Conservation (phyloP, 805 yeast genomes). For the Lachancea kluyveri region DNA sequence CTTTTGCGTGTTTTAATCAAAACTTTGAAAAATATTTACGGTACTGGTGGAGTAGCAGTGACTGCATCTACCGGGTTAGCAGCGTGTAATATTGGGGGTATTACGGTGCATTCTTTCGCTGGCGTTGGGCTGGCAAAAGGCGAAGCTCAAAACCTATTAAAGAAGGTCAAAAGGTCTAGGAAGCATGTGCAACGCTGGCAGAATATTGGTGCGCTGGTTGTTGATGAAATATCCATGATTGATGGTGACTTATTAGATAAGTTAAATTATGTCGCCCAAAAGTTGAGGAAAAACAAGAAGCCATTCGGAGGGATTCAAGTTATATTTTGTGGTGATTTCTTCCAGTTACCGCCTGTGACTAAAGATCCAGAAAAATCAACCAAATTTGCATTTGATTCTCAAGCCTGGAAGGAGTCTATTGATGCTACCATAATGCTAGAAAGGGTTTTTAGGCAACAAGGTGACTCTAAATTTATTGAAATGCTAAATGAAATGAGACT, state of each 20-base stretch:
- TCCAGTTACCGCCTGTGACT: conserved; percentile 64
- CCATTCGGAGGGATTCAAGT: conserved; percentile 84
- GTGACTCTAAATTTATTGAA: conserved; percentile 59
- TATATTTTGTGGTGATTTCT: conserved; percentile 75
- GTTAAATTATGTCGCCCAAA: conserved; percentile 52
- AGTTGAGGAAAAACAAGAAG: conserved; percentile 35
- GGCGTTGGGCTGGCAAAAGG: conserved; percentile 73
- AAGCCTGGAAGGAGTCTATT: conserved; percentile 55
- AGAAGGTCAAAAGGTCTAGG: conserved; percentile 47
- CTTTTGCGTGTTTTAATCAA: conserved; percentile 61
- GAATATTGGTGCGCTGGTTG: conserved; percentile 49
- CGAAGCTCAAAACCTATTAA: conserved; percentile 38
- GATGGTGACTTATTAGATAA: conserved; percentile 64
- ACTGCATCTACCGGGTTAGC: conserved; percentile 86
- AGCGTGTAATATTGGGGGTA: conserved; percentile 76
- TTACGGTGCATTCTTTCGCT: conserved; percentile 68
- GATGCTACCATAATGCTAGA: conserved; percentile 50
- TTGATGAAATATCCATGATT: conserved; percentile 80
- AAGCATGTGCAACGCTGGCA: conserved; percentile 51
- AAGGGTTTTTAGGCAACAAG: conserved; percentile 71
- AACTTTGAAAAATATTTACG: conserved; percentile 40
- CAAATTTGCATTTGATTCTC: conserved; percentile 59
- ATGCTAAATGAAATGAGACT: conserved; percentile 73
- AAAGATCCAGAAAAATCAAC: conserved; percentile 27
- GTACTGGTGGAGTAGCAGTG: conserved; percentile 48